Percentiles rank a stretch among this genome's conserved stretches.
Evolutionary conservation across 331 rosid species (phyloP).

Genomic region (Malus hybrid): DNA sequence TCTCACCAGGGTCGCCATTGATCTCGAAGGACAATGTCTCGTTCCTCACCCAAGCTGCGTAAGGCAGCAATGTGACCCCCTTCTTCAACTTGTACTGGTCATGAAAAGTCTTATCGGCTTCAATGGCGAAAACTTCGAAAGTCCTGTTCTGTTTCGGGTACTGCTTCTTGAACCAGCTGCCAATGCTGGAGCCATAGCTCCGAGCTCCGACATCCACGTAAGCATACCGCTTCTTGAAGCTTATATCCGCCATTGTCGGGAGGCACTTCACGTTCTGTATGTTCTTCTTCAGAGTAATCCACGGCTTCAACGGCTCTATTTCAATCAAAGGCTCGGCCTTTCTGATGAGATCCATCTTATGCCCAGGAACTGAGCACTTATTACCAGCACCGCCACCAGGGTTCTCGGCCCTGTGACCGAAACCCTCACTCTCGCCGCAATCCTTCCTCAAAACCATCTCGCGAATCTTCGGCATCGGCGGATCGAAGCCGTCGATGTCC

Average conservation of each 20-base stretch:
- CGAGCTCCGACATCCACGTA: conserved; percentile 98
- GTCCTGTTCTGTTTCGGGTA: conserved; percentile 95
- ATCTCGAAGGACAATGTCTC: conserved; percentile 78
- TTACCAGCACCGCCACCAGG: conserved; percentile 24
- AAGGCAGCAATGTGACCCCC: conserved; percentile 64
- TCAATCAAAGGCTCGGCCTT: conserved; percentile 73
- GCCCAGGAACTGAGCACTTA: conserved; percentile 64
- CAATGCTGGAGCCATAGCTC: conserved; percentile 93
- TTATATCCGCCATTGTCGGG: conserved; percentile 78
- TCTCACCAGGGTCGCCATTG: conserved; percentile 65
- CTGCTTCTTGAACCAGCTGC: conserved; percentile 94
- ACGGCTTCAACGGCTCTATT: conserved; percentile 84
- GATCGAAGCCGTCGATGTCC: conserved; percentile 54
- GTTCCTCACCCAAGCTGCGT: conserved; percentile 95
- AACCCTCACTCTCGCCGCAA: conserved; percentile 13
- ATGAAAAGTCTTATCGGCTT: conserved; percentile 82
- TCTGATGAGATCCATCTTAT: conserved; percentile 60
- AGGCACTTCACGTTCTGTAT: conserved; percentile 64
- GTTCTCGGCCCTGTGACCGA: conserved; percentile 11
- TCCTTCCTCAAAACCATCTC: conserved; percentile 70
- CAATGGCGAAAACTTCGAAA: conserved; percentile 84
- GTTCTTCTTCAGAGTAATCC: conserved; percentile 86
- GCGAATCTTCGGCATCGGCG: conserved; percentile 57
- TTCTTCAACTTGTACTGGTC: conserved; percentile 72
- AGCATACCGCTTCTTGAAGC: conserved; percentile 77